Evolutionary conservation across 225 moss, liverwort and hornwort genomes (phyloP).

Genomic region (Marchantia paleacea): DNA sequence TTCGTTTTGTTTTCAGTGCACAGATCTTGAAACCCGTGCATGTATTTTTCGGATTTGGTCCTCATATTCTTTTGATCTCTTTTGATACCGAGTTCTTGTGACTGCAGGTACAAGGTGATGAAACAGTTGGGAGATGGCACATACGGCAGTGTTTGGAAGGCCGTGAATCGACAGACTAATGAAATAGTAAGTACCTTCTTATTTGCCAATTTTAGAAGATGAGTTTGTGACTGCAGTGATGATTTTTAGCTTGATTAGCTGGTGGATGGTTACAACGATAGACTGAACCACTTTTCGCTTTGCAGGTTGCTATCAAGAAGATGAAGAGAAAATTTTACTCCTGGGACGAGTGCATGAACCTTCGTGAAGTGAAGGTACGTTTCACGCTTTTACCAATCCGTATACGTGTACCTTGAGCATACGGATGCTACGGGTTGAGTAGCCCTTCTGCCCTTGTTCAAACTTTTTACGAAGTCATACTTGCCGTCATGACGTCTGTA

Average conservation of each 20-base stretch:
- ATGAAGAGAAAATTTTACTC: constrained; percentile 76
- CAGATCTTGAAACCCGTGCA: no score
- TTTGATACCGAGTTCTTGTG: background rate
- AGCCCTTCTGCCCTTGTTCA: no score
- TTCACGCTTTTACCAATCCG: no score
- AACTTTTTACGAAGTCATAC: no score
- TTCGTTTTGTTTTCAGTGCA: background rate
- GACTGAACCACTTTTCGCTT: background rate
- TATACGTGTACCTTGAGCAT: no score
- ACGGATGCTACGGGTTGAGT: no score
- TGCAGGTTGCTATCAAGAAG: constrained; percentile 71
- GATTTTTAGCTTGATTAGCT: background rate
- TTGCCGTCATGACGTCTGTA: no score
- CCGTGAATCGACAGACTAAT: constrained; percentile 57
- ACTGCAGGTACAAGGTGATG: constrained; percentile 58
- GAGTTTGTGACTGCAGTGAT: background rate
- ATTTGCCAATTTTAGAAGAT: background rate
- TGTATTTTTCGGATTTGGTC: no score
- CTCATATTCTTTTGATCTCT: no score
- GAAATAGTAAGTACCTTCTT: constrained; percentile 43
- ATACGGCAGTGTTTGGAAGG: constrained; percentile 84
- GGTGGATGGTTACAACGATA: background rate
- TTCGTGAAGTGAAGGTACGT: constrained; percentile 80
- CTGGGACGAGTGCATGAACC: constrained; percentile 69
- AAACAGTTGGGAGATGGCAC: constrained; percentile 79